phyloP scores from a whole-genome alignment of 2,329 filamentous ascomycete species.

The Colletotrichum falcatum region DNA sequence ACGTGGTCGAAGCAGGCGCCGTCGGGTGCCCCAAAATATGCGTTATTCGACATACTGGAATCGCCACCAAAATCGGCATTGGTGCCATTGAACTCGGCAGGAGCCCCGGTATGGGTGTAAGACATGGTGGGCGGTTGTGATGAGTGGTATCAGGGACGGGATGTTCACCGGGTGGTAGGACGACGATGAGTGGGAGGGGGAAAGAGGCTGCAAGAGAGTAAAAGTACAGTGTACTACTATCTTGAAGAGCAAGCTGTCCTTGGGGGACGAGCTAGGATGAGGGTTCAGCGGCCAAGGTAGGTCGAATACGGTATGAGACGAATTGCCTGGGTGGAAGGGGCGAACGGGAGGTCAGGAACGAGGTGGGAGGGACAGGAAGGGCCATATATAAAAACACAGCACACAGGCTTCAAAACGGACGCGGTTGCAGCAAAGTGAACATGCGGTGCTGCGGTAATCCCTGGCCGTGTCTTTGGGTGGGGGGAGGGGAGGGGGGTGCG shows the following conservation, averaged over 20 bases:
- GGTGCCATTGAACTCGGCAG: conserved; percentile 72
- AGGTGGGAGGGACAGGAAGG: conserved; percentile 25
- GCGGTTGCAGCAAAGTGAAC: conserved; percentile 33
- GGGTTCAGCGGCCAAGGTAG: conserved; percentile 37
- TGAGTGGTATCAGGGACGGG: conserved; percentile 27
- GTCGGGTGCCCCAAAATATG: not conserved
- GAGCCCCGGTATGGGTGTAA: conserved; percentile 70
- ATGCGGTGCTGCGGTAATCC: conserved; percentile 37
- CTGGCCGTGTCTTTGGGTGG: conserved; percentile 19
- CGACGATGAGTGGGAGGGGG: conserved; percentile 5
- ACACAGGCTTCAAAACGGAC: conserved; percentile 6
- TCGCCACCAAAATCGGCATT: conserved; percentile 77
- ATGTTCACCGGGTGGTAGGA: conserved; percentile 30
- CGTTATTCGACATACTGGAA: conserved; percentile 71
- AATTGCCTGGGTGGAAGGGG: conserved; percentile 24
- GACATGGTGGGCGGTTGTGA: conserved; percentile 59
- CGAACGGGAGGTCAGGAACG: not conserved
- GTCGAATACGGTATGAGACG: conserved; percentile 34
- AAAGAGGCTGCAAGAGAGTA: conserved; percentile 13
- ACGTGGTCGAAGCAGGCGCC: not conserved
- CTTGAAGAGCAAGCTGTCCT: conserved; percentile 36
- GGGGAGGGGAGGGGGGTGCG: conserved; percentile 14
- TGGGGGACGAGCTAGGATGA: conserved; percentile 24
- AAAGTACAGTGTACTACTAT: too few species aligned
- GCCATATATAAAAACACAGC: conserved; percentile 33